phyloP scores from a whole-genome alignment of 2,329 filamentous ascomycete genomes.

The Sclerotinia sclerotiorum region DNA sequence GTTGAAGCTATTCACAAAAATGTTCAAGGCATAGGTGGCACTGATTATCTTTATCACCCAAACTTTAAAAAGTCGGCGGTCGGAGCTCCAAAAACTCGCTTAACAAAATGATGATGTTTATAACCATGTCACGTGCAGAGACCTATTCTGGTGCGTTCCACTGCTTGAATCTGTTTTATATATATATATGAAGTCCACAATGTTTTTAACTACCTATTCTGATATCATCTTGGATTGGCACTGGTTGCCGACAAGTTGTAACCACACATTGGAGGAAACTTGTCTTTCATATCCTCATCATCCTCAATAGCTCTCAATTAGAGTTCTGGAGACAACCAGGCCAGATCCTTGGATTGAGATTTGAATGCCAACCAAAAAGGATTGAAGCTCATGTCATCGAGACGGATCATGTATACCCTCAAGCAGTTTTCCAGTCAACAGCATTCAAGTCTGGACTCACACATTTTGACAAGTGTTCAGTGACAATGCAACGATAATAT shows the following conservation, averaged over 20 bases:
- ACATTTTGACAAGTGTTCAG: conserved; percentile 9
- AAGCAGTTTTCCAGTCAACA: background rate
- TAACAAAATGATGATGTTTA: background rate
- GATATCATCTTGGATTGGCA: background rate
- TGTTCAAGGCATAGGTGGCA: conserved; percentile 21
- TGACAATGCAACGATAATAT: conserved; percentile 1
- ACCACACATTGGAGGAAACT: background rate
- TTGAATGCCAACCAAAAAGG: background rate
- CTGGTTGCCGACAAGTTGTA: background rate
- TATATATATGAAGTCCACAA: background rate
- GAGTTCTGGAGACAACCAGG: background rate
- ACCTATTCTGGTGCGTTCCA: background rate
- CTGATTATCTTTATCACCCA: conserved; percentile 15
- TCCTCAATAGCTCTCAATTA: background rate
- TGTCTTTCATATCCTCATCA: background rate
- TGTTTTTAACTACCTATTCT: background rate
- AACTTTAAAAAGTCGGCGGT: conserved; percentile 1
- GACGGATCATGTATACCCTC: background rate
- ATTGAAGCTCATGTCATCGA: background rate
- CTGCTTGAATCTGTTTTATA: background rate
- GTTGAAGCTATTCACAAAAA: conserved; percentile 23
- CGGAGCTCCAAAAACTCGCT: conserved; percentile 1
- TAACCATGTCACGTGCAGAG: background rate
- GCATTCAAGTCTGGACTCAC: background rate
- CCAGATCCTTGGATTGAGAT: background rate